Percentiles rank a stretch among this genome's conserved stretches.
Evolutionary conservation across 1,139 yeast genomes (phyloP).

Genomic region (Meyerozyma elateridarum): DNA sequence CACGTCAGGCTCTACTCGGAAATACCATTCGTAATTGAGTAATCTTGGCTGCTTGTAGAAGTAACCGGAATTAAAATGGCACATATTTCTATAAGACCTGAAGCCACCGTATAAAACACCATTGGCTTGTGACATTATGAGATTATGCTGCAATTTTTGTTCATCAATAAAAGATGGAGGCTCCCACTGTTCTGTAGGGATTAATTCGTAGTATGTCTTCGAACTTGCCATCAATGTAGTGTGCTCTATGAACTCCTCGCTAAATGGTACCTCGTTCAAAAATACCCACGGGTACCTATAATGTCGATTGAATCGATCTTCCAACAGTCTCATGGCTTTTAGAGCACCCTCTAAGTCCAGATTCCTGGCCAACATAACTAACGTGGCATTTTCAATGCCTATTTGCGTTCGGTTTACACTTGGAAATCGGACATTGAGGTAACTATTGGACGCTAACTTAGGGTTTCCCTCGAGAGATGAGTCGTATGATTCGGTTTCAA

Average conservation of each 20-base stretch:
- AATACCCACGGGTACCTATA: slow-evolving; percentile 47
- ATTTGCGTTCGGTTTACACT: slow-evolving; percentile 28
- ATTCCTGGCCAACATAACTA: slow-evolving; percentile 44
- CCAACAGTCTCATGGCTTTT: slow-evolving; percentile 39
- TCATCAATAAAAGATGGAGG: slow-evolving; percentile 36
- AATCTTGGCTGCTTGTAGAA: slow-evolving; percentile 39
- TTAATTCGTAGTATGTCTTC: slow-evolving; percentile 45
- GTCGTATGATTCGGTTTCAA: background rate
- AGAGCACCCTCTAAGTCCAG: slow-evolving; percentile 39
- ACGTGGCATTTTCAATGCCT: slow-evolving; percentile 49
- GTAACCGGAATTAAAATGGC: slow-evolving; percentile 45
- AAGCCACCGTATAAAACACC: slow-evolving; percentile 39
- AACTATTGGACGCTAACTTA: slow-evolving; percentile 43
- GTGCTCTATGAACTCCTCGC: slow-evolving; percentile 37
- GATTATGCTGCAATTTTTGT: slow-evolving; percentile 21
- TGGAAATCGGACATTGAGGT: slow-evolving; percentile 26
- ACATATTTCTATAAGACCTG: slow-evolving; percentile 43
- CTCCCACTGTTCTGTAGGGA: slow-evolving; percentile 41
- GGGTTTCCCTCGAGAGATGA: slow-evolving; percentile 13
- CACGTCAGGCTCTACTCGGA: slow-evolving; percentile 45
- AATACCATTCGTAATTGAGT: slow-evolving; percentile 40
- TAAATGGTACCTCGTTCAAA: slow-evolving; percentile 40
- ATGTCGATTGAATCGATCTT: slow-evolving; percentile 42
- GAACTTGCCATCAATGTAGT: slow-evolving; percentile 88
- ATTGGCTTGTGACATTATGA: slow-evolving; percentile 19